These are phyloP conservation scores for Paraphaeosphaeria sporulosa DNA, from an alignment of 2,329 filamentous ascomycete genomes.

Conservation along the genomic window DNA sequence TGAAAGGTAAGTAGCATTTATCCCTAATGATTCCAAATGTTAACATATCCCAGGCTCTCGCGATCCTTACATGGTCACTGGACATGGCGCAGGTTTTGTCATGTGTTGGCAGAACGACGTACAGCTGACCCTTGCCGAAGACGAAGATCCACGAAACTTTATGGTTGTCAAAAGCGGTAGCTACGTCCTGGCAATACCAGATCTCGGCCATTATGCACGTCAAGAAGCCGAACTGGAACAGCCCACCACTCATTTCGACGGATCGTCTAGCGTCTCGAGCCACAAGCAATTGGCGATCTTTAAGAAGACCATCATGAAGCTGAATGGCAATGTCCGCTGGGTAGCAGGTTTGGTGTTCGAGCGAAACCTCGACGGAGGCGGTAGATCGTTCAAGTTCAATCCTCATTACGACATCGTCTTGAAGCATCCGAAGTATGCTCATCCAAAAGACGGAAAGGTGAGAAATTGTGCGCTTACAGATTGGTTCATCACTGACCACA, in stretches of 20 bases:
- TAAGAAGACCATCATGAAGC: conserved; percentile 98
- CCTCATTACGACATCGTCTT: conserved; percentile 92
- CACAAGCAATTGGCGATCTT: conserved; percentile 81
- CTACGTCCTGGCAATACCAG: conserved; percentile 92
- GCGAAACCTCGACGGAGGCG: conserved; percentile 74
- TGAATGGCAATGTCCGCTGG: conserved; percentile 96
- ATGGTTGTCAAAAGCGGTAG: conserved; percentile 96
- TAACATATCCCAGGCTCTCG: conserved; percentile 63
- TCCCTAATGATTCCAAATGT: neutral
- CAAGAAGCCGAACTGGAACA: conserved; percentile 61
- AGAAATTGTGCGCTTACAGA: neutral
- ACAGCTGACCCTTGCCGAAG: conserved; percentile 81
- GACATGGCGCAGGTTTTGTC: conserved; percentile 90
- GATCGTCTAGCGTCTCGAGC: conserved; percentile 66
- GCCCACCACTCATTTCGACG: conserved; percentile 65
- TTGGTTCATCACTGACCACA: conserved; percentile 27
- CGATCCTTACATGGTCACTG: conserved; percentile 92
- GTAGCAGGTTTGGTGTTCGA: conserved; percentile 92
- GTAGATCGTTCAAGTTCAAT: conserved; percentile 84
- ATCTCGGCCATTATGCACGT: conserved; percentile 87
- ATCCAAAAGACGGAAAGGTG: conserved; percentile 59
- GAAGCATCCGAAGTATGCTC: conserved; percentile 79
- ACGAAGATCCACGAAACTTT: conserved; percentile 88
- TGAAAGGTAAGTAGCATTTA: conserved; percentile 70
- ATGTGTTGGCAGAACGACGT: conserved; percentile 99